These are phyloP conservation scores for Ambrosia hybrid DNA, from an alignment of 140 eudicot genomes.

Conservation along the genomic window DNA sequence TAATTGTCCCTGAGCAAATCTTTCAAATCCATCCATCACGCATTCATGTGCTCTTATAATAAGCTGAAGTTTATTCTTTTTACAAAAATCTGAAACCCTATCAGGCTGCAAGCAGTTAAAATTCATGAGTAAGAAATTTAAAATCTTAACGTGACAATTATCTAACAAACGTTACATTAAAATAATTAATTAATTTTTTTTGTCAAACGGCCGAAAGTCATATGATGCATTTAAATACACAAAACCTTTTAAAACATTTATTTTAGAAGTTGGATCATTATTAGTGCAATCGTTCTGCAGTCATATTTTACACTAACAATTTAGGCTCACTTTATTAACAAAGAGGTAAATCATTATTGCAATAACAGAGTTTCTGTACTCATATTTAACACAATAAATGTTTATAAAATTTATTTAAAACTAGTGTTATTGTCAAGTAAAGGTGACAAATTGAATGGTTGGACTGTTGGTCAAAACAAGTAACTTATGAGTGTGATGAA, in stretches of 20 bases:
- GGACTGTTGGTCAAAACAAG: too few relatives aligned
- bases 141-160: constrained; percentile 1
- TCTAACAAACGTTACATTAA: neutral
- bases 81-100: constrained; percentile 87
- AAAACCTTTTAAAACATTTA: neutral
- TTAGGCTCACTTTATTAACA: neutral
- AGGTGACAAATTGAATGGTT: too few relatives aligned
- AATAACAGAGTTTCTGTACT: neutral
- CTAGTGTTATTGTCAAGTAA: too few relatives aligned
- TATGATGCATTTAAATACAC: neutral
- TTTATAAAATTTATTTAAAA: too few relatives aligned
- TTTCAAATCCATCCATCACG: constrained; percentile 95
- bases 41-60: constrained; percentile 98
- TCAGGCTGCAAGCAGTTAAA: constrained; percentile 78
- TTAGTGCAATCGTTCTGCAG: neutral
- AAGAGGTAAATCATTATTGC: neutral
- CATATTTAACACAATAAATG: neutral
- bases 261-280: neutral
- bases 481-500: too few relatives aligned
- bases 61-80: constrained; percentile 81
- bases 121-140: neutral
- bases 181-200: too few relatives aligned
- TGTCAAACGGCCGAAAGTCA: neutral
- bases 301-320: neutral
- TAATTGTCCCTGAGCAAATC: constrained; percentile 94